Base-by-base conservation (phyloP, 768 basidiomycete genomes). In the Candolleomyces efflorescens region DNA sequence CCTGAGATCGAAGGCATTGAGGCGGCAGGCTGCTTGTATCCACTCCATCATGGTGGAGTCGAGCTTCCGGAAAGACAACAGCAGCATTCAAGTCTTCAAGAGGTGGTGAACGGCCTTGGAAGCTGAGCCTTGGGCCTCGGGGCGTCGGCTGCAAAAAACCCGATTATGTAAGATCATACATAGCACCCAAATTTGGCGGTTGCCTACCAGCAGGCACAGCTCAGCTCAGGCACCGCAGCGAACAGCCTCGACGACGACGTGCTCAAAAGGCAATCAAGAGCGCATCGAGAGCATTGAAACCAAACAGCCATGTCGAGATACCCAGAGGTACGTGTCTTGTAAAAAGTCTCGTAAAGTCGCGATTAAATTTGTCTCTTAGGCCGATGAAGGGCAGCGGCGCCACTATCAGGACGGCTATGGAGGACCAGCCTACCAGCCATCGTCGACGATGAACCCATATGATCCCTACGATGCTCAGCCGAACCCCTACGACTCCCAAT, bases 391-490 rank as follows among this genome's bases (percentile, higher is more conserved):
- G 13, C 86, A 86, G 61, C 78, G 73, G 17, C 70, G 81, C 26
- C 80, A 79, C 56, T 87, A 89, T 69, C 86, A 87, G 64, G 87
- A 90, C 58, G 85, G 86, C 0, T 85, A 85, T 68, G 49, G 49
- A 15, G 49, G 23, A 3, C 24, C 49, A 27, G 27, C 49, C 15
- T 51, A 51, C 24, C 75, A 73, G 59, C 78, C 81, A 7, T 63
- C 66, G 32, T 61, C 59, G n/a, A 64, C 70, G 24, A 66, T 72
- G 47, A 72, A 70, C 48, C 76, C 77, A 5, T 78, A 77, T 59
- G 79, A 79, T 59, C 76, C 73, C 43, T 73, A 74, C 60, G 69
- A 75, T 57, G 63, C 58, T 26, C 69, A 63, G 44, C 73, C 75
- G 37, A 61, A 60, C 36, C 63, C 62, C 3, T 65, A 64, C 55